phyloP scores from a whole-genome alignment of 495 filamentous ascomycete species.

The Penicillium fimorum region DNA sequence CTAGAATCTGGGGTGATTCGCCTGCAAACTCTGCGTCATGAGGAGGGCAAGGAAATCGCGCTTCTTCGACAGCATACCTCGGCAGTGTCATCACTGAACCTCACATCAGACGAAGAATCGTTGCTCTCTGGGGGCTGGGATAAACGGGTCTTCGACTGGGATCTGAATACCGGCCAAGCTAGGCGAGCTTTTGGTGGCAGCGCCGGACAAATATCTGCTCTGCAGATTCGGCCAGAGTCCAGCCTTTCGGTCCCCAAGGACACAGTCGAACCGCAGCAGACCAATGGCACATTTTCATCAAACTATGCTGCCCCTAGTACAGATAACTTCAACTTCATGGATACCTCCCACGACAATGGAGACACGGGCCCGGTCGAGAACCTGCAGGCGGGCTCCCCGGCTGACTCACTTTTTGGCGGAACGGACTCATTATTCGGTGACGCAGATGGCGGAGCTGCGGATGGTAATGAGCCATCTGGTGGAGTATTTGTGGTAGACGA shows the following conservation, averaged over 20 bases:
- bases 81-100: conserved; percentile 82
- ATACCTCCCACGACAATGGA: conserved; percentile 45
- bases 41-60: conserved; percentile 85
- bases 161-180: conserved; percentile 81
- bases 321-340: conserved; percentile 39
- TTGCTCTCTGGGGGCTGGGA: conserved; percentile 96
- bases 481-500: conserved; percentile 71
- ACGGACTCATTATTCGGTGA: conserved; percentile 76
- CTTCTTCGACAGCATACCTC: conserved; percentile 82
- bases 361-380: conserved; percentile 35
- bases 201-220: conserved; percentile 80
- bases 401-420: conserved; percentile 64
- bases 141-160: conserved; percentile 91
- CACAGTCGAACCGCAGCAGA: conserved; percentile 53
- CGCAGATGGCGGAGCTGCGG: conserved; percentile 57
- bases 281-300: conserved; percentile 66
- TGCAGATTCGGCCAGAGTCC: conserved; percentile 81
- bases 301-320: conserved; percentile 53
- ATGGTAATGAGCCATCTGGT: conserved; percentile 53
- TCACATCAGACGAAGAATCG: conserved; percentile 82
- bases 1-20: conserved; percentile 90
- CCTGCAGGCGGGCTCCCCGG: conserved; percentile 61
- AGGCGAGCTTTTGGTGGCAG: conserved; percentile 71
- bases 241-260: conserved; percentile 71
- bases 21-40: conserved; percentile 89